Conservation (phyloP, 805 yeast genomes). For the Metschnikowia koreensis region DNA sequence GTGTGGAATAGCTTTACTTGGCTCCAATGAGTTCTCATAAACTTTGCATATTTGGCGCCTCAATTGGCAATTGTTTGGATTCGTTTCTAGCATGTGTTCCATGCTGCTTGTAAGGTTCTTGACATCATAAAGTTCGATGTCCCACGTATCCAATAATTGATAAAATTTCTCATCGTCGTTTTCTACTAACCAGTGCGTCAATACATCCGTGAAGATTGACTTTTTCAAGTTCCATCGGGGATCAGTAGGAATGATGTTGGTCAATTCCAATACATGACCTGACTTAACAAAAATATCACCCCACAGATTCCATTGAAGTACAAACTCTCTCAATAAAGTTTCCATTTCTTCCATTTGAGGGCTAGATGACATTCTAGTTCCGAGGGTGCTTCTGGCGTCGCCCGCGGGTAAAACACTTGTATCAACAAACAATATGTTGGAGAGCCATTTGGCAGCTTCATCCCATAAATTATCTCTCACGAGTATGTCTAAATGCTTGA, state of each 20-base stretch:
- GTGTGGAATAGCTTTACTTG: slow-evolving; percentile 62
- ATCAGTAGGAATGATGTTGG: slow-evolving; percentile 54
- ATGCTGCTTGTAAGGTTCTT: slow-evolving; percentile 43
- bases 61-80: slow-evolving; percentile 20
- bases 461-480: slow-evolving; percentile 51
- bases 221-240: slow-evolving; percentile 33
- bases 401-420: slow-evolving; percentile 24
- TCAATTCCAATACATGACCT: slow-evolving; percentile 45
- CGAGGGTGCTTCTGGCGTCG: slow-evolving; percentile 33
- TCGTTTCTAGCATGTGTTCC: slow-evolving; percentile 43
- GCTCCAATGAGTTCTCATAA: slow-evolving; percentile 57
- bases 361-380: slow-evolving; percentile 12
- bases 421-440: slow-evolving; percentile 20
- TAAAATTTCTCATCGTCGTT: slow-evolving; percentile 32
- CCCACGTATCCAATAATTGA: slow-evolving; percentile 56
- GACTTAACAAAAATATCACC: slow-evolving; percentile 49
- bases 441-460: slow-evolving; percentile 51
- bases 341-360: slow-evolving; percentile 18
- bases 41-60: slow-evolving; percentile 50
- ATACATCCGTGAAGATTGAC: slow-evolving; percentile 39
- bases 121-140: slow-evolving; percentile 49
- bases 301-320: slow-evolving; percentile 64
- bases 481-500: slow-evolving; percentile 48
- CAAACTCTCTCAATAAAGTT: slow-evolving; percentile 24
- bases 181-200: slow-evolving; percentile 45